phyloP scores from a whole-genome alignment of 2,329 filamentous ascomycete species.

The Apiospora rasikravindrae region DNA sequence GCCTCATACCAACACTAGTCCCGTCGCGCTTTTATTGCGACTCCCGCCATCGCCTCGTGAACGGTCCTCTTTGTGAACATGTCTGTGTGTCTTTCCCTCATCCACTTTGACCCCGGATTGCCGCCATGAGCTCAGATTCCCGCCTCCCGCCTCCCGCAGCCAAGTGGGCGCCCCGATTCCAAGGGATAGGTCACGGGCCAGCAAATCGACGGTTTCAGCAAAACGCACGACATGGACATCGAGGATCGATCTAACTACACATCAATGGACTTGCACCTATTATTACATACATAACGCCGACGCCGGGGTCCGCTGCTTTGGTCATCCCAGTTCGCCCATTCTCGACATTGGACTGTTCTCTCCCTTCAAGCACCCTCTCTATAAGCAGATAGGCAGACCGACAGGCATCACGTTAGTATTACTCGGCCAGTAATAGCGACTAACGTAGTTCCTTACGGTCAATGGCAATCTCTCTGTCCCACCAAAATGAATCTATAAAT shows the following conservation, averaged over 20 bases:
- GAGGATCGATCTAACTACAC: not conserved
- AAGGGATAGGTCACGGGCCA: slow-evolving; percentile 4
- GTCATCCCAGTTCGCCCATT: not conserved
- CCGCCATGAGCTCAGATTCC: not conserved
- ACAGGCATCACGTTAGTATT: too few species aligned
- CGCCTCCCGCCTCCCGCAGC: slow-evolving; percentile 9
- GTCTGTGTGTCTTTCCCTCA: not conserved
- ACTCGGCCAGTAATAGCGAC: too few species aligned
- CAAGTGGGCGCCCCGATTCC: not conserved
- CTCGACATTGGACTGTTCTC: not conserved
- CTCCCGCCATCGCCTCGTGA: not conserved
- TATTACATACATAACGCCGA: not conserved
- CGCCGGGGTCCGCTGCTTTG: not conserved
- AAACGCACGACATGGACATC: not conserved
- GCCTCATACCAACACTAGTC: slow-evolving; percentile 4
- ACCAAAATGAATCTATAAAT: not conserved
- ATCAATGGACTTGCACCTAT: not conserved
- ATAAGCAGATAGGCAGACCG: too few species aligned
- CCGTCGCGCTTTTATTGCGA: not conserved
- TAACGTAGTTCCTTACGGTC: not conserved
- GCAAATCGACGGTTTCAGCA: not conserved
- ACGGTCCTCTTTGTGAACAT: not conserved
- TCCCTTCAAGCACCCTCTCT: too few species aligned
- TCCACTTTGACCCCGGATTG: slow-evolving; percentile 11
- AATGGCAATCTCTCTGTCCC: not conserved